phyloP scores from a whole-genome alignment of 2,329 filamentous ascomycete species.

The Xylaria polymorpha region DNA sequence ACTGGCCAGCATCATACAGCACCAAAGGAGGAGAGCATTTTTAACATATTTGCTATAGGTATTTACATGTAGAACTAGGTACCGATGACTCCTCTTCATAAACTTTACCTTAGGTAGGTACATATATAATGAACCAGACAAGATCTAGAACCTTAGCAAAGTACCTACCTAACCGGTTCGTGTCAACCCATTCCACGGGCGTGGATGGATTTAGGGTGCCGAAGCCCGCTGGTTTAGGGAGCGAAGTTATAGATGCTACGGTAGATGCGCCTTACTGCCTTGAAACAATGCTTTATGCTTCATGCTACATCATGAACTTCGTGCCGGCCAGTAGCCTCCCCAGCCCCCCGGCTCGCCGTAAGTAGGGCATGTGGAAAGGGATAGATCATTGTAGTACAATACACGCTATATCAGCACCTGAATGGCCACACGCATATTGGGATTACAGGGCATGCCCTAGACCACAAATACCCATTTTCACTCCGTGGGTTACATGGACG shows the following conservation, averaged over 20 bases:
- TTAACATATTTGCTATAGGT: not conserved
- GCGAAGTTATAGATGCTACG: not conserved
- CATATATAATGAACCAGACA: too few species aligned
- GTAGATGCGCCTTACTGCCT: not conserved
- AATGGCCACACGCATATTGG: constrained; percentile 14
- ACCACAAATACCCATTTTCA: not conserved
- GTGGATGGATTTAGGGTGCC: too few species aligned
- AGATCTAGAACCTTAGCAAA: too few species aligned
- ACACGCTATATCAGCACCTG: not conserved
- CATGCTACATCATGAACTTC: constrained; percentile 1
- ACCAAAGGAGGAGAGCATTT: not conserved
- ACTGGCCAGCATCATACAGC: not conserved
- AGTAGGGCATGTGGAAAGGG: constrained; percentile 13
- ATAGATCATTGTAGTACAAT: constrained; percentile 17
- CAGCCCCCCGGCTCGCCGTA: not conserved
- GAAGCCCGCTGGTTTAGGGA: not conserved
- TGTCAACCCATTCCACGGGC: too few species aligned
- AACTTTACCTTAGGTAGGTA: not conserved
- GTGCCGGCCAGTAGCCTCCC: constrained; percentile 5
- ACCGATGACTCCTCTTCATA: too few species aligned
- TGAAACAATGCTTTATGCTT: not conserved
- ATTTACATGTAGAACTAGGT: too few species aligned
- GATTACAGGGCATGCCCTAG: constrained; percentile 13
- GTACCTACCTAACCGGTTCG: too few species aligned
- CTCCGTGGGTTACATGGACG: not conserved